A percentile compares a stretch with the other conserved stretches of the same genome.
Evolutionary conservation across 805 yeast genomes (phyloP).

Genomic region (Metschnikowia dekortorum): DNA sequence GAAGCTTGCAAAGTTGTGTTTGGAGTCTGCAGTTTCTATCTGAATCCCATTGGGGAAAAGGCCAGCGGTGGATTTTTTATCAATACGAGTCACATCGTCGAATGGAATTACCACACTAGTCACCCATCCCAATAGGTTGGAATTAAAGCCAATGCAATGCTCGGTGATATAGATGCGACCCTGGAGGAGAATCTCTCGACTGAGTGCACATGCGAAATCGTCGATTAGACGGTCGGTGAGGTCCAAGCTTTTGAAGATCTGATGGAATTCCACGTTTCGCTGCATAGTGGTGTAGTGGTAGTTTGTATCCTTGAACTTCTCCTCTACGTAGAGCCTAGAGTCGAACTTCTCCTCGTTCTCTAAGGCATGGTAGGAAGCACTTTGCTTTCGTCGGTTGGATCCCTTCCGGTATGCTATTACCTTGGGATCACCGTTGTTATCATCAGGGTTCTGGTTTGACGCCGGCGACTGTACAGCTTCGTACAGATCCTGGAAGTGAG

Average conservation of each 20-base stretch:
- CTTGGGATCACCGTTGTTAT: slow-evolving; percentile 27
- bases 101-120: slow-evolving; percentile 71
- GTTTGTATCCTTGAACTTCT: slow-evolving; percentile 51
- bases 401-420: slow-evolving; percentile 37
- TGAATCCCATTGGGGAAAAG: slow-evolving; percentile 86
- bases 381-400: slow-evolving; percentile 30
- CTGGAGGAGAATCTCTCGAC: slow-evolving; percentile 80
- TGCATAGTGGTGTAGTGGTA: slow-evolving; percentile 58
- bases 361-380: slow-evolving; percentile 11
- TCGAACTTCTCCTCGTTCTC: slow-evolving; percentile 24
- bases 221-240: slow-evolving; percentile 69
- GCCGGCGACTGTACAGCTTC: not conserved
- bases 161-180: slow-evolving; percentile 84
- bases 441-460: slow-evolving; percentile 2
- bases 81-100: slow-evolving; percentile 66
- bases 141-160: slow-evolving; percentile 75
- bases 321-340: slow-evolving; percentile 50
- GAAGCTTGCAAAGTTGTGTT: slow-evolving; percentile 83
- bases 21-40: slow-evolving; percentile 58
- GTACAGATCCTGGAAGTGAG: not conserved
- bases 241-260: slow-evolving; percentile 63
- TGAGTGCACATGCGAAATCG: slow-evolving; percentile 86
- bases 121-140: slow-evolving; percentile 87
- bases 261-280: slow-evolving; percentile 68
- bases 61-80: slow-evolving; percentile 82